These are phyloP conservation scores for Ilyonectria sp. DNA, from an alignment of 2,329 filamentous ascomycete species.

Conservation along the genomic window DNA sequence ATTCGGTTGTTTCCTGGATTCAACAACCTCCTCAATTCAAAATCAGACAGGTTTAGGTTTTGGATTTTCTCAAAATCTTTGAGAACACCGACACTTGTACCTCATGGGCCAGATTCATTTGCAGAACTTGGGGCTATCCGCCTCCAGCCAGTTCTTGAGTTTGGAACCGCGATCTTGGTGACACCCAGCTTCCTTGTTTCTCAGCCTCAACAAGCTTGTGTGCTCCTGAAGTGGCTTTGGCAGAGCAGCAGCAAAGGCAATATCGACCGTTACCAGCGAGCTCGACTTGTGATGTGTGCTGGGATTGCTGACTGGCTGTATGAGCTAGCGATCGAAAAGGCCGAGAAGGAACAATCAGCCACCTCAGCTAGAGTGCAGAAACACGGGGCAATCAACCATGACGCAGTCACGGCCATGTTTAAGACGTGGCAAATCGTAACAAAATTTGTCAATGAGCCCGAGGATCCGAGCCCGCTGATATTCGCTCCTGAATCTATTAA, in stretches of 20 bases:
- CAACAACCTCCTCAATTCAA: conserved; percentile 49
- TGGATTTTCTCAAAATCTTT: conserved; percentile 58
- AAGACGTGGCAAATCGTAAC: conserved; percentile 44
- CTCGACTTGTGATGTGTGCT: conserved; percentile 51
- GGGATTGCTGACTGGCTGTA: conserved; percentile 50
- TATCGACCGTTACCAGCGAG: conserved; percentile 27
- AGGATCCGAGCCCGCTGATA: conserved; percentile 54
- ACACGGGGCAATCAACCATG: conserved; percentile 4
- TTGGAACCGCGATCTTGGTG: conserved; percentile 55
- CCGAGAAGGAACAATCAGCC: conserved; percentile 4
- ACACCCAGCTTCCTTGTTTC: conserved; percentile 60
- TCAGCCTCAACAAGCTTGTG: conserved; percentile 53
- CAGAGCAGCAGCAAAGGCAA: conserved; percentile 39
- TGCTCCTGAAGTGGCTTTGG: conserved; percentile 56
- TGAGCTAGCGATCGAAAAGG: conserved; percentile 46
- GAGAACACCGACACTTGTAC: conserved; percentile 36
- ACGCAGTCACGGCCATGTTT: conserved; percentile 37
- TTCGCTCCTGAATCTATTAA: conserved; percentile 66
- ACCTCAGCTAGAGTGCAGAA: background rate
- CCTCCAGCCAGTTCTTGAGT: conserved; percentile 50
- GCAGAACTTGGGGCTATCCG: conserved; percentile 40
- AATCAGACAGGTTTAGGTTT: conserved; percentile 51
- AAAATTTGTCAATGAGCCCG: conserved; percentile 31
- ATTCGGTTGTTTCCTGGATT: conserved; percentile 59
- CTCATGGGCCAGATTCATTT: conserved; percentile 20